Evolutionary conservation across 75 land plant species (phyloP), one percentile per base, ranked within the genome.

Genomic region (Picea sitchensis): DNA sequence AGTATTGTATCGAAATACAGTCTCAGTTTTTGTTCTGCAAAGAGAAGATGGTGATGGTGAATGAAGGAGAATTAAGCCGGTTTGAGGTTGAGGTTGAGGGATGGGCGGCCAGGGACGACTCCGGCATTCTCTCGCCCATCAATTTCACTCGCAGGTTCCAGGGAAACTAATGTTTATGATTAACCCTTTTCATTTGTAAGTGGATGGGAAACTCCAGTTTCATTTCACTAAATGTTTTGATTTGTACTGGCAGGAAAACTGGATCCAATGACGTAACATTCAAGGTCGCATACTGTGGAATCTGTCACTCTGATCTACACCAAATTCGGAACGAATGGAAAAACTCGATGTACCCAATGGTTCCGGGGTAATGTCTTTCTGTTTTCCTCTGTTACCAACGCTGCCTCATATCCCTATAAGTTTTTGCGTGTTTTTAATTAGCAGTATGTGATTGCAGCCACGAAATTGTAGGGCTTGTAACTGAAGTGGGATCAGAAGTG

Each of bases 381-480:
- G 1, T 1, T 4, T 26, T 14, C 32, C 6, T 11, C 59, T 54
- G 30, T 26, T 3, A 5, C 18, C n/a, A 20, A 62, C 23, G 9
- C 23, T 23, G 64, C n/a, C 4, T 20, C 1, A 62, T 62, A 18
- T 20, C 23, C n/a, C 5, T 18, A 20, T 5, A 4, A 0, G 64
- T 20, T 20, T 23, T 20, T 23, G 8, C 64, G 20, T 62, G 8
- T 3, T 23, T 61, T 62, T 18, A 62, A 62, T 20, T 62, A 4
- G 1, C 13, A 0, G 1, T 36, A 30, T 34, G 11, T 3, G 44
- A 54, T 38, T n/a, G 34, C 81, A 94, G 96, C 79, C 95, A 94
- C 73, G 96, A 94, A 74, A 83, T 94, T 0, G 84, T 84, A 38
- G 96, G 96, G 44, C 78, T 79, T 23, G 79, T 92, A 15, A 88